These are phyloP conservation scores for Marchantia paleacea DNA, from an alignment of 225 moss, liverwort and hornwort species.

Conservation along the genomic window DNA sequence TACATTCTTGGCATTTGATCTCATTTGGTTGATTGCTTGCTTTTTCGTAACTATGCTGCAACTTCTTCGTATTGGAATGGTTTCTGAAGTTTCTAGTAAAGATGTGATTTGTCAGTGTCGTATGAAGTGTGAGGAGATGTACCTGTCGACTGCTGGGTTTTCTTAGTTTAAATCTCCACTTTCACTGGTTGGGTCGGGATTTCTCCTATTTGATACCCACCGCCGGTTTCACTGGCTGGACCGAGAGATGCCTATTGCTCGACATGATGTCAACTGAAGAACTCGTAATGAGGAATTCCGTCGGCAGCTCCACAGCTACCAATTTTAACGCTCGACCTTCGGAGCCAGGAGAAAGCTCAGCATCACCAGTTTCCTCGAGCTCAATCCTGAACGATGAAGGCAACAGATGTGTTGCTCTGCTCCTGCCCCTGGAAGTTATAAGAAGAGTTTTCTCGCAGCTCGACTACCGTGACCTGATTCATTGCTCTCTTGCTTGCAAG, in stretches of 20 bases:
- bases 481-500: conserved; percentile 55
- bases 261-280: neutral
- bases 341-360: neutral
- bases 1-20: no score
- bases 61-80: neutral
- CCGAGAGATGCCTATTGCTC: neutral
- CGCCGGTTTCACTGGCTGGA: neutral
- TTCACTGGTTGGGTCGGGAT: neutral
- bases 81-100: neutral
- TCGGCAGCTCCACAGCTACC: neutral
- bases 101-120: neutral
- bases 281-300: neutral
- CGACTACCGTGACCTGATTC: conserved; percentile 47
- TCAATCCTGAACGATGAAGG: neutral
- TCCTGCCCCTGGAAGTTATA: conserved; percentile 43
- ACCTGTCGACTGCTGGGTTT: neutral
- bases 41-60: neutral
- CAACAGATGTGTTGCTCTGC: conserved; percentile 32
- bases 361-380: neutral
- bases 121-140: neutral
- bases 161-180: neutral
- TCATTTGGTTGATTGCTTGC: no score
- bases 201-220: neutral
- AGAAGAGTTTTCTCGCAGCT: conserved; percentile 53
- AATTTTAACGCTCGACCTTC: no score